phyloP scores from a whole-genome alignment of 805 yeast genomes.

The Wickerhamomyces chaumierensis region DNA sequence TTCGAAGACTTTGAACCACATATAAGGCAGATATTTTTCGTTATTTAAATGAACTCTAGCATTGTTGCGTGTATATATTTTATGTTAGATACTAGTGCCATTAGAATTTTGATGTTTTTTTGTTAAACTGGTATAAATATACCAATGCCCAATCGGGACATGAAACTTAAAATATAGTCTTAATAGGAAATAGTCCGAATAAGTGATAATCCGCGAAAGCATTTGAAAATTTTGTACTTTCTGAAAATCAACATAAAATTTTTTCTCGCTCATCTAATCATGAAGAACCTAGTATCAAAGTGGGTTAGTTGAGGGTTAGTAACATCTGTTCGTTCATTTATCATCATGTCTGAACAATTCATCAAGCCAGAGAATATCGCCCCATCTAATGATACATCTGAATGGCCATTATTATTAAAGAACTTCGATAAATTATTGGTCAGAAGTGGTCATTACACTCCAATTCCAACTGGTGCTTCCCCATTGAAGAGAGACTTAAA shows the following conservation, averaged over 20 bases:
- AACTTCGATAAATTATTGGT: constrained; percentile 90
- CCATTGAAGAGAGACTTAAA: constrained; percentile 92
- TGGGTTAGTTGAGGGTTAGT: background rate
- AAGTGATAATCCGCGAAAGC: background rate
- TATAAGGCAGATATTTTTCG: too few species aligned
- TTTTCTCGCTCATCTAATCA: constrained; percentile 3
- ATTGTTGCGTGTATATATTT: too few species aligned
- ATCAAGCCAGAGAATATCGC: constrained; percentile 82
- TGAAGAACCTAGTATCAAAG: background rate
- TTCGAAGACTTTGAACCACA: constrained; percentile 24
- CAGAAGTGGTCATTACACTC: constrained; percentile 95
- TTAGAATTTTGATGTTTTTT: too few species aligned
- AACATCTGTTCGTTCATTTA: background rate
- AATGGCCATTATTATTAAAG: constrained; percentile 92
- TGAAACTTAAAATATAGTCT: background rate
- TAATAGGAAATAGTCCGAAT: background rate
- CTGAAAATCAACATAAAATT: constrained; percentile 4
- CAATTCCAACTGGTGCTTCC: constrained; percentile 90
- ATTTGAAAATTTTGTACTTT: background rate
- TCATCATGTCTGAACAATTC: constrained; percentile 48
- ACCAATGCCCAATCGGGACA: too few species aligned
- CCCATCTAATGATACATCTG: constrained; percentile 77
- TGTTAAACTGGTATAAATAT: too few species aligned
- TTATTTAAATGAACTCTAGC: too few species aligned
- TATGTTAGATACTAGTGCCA: too few species aligned